Conservation (phyloP, 2,329 filamentous ascomycete genomes). For the Alternaria alternata region DNA sequence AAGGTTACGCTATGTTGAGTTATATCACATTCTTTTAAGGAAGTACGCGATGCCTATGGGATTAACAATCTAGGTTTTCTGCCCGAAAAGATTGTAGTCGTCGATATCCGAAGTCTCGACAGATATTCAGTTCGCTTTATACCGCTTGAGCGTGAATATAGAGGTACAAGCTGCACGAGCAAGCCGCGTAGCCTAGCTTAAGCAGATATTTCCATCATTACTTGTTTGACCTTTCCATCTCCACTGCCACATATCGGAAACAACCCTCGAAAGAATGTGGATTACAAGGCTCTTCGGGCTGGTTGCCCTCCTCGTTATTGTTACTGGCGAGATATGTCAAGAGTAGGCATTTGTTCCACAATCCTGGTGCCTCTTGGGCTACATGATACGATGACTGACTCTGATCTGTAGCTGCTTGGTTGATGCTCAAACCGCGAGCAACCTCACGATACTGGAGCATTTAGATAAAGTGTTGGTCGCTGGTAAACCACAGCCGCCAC, state of each 20-base stretch:
- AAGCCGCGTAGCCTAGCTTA: background rate
- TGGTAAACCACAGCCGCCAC: background rate
- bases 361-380: background rate
- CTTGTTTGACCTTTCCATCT: background rate
- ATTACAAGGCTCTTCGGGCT: background rate
- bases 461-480: background rate
- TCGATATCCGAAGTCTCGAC: background rate
- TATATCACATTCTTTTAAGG: background rate
- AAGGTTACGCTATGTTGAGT: background rate
- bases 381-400: background rate
- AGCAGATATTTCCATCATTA: background rate
- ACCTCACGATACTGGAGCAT: background rate
- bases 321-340: background rate
- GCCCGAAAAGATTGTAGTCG: background rate
- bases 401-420: background rate
- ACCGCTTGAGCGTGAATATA: background rate
- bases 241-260: background rate
- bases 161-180: background rate
- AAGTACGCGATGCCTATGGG: background rate
- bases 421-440: background rate
- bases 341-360: background rate
- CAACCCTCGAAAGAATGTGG: background rate
- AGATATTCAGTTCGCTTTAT: background rate
- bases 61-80: background rate
- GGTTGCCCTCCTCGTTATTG: background rate